phyloP scores from a whole-genome alignment of 23 red algal genomes.

The Pyropia haitanensis region DNA sequence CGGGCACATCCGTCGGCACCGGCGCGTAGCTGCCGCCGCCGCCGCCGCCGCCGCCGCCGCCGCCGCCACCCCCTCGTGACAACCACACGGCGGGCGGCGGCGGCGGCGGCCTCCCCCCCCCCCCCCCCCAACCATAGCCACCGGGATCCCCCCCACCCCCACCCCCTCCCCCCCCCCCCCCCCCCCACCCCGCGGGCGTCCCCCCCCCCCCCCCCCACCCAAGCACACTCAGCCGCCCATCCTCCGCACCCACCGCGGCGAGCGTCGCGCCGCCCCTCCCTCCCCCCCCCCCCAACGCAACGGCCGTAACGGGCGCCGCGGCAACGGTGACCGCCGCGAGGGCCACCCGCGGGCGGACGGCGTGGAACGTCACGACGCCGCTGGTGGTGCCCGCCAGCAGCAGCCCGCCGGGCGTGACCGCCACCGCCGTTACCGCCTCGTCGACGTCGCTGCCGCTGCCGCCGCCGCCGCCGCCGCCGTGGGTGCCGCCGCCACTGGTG shows the following conservation, averaged over 20 bases:
- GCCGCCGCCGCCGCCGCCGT: background rate
- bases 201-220: background rate
- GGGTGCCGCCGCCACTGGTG: background rate
- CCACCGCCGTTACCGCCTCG: background rate
- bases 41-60: background rate
- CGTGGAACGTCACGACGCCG: background rate
- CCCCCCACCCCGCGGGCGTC: background rate
- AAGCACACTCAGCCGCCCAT: background rate
- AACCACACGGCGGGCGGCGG: too few species aligned
- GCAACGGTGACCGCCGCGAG: background rate
- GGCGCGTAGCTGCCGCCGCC: background rate
- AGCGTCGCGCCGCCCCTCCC: background rate
- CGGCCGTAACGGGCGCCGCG: background rate
- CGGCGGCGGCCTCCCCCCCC: too few species aligned
- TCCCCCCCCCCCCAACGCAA: background rate
- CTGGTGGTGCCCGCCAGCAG: background rate
- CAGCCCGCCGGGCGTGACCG: background rate
- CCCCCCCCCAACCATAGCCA: too few species aligned
- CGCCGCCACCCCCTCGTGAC: too few species aligned
- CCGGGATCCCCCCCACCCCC: background rate
- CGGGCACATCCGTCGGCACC: background rate
- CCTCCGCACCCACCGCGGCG: background rate
- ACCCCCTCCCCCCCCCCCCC: background rate
- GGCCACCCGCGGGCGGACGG: background rate
- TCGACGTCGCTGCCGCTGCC: slow-evolving; percentile 1